A percentile compares a stretch with the other conserved stretches of the same genome.
These are phyloP conservation scores for Triticum monococcum DNA, from an alignment of 176 grass and related monocot genomes.

Conservation along the genomic window DNA sequence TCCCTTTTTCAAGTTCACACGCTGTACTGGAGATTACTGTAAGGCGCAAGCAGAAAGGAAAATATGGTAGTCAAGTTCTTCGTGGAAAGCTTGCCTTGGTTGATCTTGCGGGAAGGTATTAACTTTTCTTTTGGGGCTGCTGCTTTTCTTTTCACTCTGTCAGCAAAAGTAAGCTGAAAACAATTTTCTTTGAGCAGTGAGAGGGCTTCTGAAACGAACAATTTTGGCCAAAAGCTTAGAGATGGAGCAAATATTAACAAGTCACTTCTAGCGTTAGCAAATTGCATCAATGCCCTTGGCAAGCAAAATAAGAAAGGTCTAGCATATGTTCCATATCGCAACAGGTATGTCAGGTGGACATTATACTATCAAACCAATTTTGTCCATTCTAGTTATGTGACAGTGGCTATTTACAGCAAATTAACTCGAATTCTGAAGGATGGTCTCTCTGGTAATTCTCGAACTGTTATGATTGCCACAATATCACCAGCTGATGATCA, in stretches of 20 bases:
- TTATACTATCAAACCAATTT: background rate
- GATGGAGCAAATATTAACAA: conserved; percentile 96
- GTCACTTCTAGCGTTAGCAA: conserved; percentile 94
- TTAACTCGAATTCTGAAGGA: conserved; percentile 99
- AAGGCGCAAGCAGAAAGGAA: conserved; percentile 85
- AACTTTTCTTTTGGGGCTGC: conserved; percentile 6
- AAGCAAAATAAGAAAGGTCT: conserved; percentile 99
- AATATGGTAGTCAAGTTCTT: conserved; percentile 88
- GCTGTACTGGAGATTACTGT: conserved; percentile 97
- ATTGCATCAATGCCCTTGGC: conserved; percentile 98
- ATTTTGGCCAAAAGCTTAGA: conserved; percentile 91
- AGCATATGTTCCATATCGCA: conserved; percentile 99
- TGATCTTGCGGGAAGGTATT: conserved; percentile 93
- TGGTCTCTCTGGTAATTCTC: conserved; percentile 95
- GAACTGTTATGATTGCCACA: conserved; percentile 97
- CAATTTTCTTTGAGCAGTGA: conserved; percentile 61
- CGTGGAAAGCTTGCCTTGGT: conserved; percentile 99
- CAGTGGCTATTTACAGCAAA: conserved; percentile 67
- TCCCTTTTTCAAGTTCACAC: conserved; percentile 64
- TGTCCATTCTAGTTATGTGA: conserved; percentile 29
- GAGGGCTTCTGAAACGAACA: conserved; percentile 94
- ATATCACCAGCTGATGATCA: conserved; percentile 96
- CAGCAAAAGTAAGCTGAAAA: conserved; percentile 15
- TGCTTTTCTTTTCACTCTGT: conserved; percentile 4
- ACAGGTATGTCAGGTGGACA: conserved; percentile 58